Base-by-base conservation (phyloP, 1,284 basidiomycete species). In the Macrocystidia cucumis region DNA sequence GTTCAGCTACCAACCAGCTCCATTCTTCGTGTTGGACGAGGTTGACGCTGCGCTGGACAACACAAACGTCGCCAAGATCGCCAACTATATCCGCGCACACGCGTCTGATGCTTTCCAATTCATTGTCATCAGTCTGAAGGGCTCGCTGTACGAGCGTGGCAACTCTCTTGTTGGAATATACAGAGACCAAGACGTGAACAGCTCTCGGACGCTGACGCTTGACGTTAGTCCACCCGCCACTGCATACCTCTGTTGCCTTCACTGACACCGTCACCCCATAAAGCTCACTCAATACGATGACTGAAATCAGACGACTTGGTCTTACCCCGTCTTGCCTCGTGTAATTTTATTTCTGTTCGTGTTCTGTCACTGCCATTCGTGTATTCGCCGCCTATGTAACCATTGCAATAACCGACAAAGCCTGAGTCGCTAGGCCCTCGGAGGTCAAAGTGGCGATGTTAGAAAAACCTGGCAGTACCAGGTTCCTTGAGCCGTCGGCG, bases 11-110 rank as follows among this genome's bases (percentile, higher is more conserved):
- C 92, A 95, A 56, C 96, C 96, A 1, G 91, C 95, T 1, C 96
- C 96, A 0, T 98, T 98, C 69, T 98, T 98, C 56, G 95, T 98
- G 8, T 70, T 99, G 13, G 96, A 99, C 56, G 96, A 99, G 60
- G 92, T 98, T 8, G 95, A 98, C 49, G 95, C 96, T 1, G 95
- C 96, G 0, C 69, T 98, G 21, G 92, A 96, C 63, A 92, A 96
- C 53, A 92, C 90, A 12, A 97, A 97, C 47, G 92, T 96, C 2
- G 83, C 88, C 24, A 90, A 91, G 56, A 79, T 96, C 20, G 92
- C 91, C 5, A 84, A 87, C 44, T 97, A 95, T 56, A 91, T 95
- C 42, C 74, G 84, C 2, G 63, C 72, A 12, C 87, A 91, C 45
- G 78, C 89, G 1, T 84, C 81, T 0, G 74, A 79, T 27, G 57